Base-by-base conservation (phyloP, 179 eudicot species). In the Silene noctiflora region DNA sequence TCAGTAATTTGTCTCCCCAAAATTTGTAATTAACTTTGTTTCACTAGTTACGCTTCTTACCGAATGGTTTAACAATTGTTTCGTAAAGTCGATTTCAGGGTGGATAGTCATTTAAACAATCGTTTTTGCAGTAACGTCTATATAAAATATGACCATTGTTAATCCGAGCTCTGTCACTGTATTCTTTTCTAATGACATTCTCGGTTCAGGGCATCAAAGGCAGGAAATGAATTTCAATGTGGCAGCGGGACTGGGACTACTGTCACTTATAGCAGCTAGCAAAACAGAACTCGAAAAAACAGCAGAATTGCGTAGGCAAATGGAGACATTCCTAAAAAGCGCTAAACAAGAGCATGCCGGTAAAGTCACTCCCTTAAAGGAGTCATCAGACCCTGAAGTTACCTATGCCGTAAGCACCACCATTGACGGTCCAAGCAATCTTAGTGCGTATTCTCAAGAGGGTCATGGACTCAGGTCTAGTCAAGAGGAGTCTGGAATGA, bases 271-370 rank as follows among this genome's bases (percentile, higher is more conserved):
- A 22, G 82, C 85, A 21, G 81, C 81, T 29, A 86, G 85, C 79
- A 88, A 86, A 85, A 86, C 81, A 73, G 91, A 91, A 73, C 89
- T 89, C n/a, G 83, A 81, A 60, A 83, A 85, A 73, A 83, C 91
- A 67, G 67, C 81, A 16, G 86, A 87, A 77, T 60, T 89, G 73
- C 85, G 84, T 48, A 83, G 76, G 71, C 83, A 87, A 72, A 83
- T 89, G 86, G 94, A 91, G 77, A 55, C 55, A 22, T 83, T 83
- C 73, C 75, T 89, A 68, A 80, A 76, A 58, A 80, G 77, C 75
- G 72, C 81, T 21, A 87, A 79, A 79, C 83, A 75, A 56, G 84
- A 76, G 44, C 69, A 69, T 73, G 77, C 33, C 14, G 20, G 74
- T 64, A 78, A 78, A 58, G 59, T 24, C 68, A 51, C 27, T 25